These are phyloP conservation scores for Leishmania braziliensis DNA, from an alignment of 208 protist genomes.

Conservation along the genomic window DNA sequence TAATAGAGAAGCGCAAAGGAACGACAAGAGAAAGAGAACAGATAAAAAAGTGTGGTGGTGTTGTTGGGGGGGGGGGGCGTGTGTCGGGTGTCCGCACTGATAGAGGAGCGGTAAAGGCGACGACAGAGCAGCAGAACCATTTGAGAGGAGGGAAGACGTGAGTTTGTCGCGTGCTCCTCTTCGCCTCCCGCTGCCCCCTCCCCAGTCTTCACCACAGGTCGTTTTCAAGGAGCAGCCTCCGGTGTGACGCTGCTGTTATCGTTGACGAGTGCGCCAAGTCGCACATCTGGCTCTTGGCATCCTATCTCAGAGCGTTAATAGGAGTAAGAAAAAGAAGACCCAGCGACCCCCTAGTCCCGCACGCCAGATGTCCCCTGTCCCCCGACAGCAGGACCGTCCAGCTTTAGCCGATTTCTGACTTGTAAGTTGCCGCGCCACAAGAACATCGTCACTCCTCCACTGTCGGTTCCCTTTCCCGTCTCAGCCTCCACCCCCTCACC, in stretches of 20 bases:
- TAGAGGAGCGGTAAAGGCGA: no score
- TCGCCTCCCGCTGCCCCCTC: not conserved
- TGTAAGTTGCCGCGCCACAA: not conserved
- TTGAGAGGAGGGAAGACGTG: not conserved
- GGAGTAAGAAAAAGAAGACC: not conserved
- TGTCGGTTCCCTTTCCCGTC: not conserved
- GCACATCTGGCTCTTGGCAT: not conserved
- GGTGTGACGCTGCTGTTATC: not conserved
- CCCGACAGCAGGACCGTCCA: not conserved
- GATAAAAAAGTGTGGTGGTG: no score
- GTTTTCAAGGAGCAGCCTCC: not conserved
- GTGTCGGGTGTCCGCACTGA: no score
- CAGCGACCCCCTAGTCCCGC: not conserved
- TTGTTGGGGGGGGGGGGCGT: no score
- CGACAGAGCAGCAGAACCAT: no score
- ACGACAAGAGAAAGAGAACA: no score
- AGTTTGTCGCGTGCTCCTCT: not conserved
- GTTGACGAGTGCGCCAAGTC: not conserved
- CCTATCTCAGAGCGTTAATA: not conserved
- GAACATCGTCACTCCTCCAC: not conserved
- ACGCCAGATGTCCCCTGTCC: not conserved
- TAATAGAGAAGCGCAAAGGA: not conserved
- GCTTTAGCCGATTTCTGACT: not conserved
- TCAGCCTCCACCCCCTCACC: not conserved
- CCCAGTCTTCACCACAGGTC: not conserved